phyloP scores from a whole-genome alignment of 352 stramenopile genomes.

The Phytophthora rubi region DNA sequence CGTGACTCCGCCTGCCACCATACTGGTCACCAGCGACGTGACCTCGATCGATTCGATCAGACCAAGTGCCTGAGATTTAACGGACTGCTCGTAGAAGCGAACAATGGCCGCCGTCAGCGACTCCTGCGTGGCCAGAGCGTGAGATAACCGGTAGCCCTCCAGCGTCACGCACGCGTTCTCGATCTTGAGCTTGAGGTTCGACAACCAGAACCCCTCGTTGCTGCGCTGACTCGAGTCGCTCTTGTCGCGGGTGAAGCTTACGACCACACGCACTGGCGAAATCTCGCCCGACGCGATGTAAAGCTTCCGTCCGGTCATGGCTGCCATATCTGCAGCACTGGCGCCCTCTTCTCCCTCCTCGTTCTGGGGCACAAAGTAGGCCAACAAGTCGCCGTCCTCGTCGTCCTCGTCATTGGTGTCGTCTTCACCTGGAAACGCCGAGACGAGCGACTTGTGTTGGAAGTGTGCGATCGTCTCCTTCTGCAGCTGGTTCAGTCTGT shows the following conservation, averaged over 20 bases:
- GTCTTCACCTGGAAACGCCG: slow-evolving; percentile 45
- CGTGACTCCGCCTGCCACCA: slow-evolving; percentile 78
- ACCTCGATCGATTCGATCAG: slow-evolving; percentile 89
- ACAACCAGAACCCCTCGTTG: slow-evolving; percentile 74
- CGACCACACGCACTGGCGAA: slow-evolving; percentile 69
- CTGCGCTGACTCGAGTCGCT: slow-evolving; percentile 43
- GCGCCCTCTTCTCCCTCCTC: slow-evolving; percentile 45
- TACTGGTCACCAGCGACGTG: slow-evolving; percentile 83
- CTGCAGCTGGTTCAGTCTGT: slow-evolving; percentile 65
- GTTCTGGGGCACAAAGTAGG: slow-evolving; percentile 66
- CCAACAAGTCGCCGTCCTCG: slow-evolving; percentile 61
- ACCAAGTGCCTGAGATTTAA: slow-evolving; percentile 83
- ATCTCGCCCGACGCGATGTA: slow-evolving; percentile 80
- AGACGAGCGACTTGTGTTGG: slow-evolving; percentile 61
- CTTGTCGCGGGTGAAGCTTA: slow-evolving; percentile 83
- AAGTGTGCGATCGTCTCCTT: slow-evolving; percentile 78
- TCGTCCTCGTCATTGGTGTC: slow-evolving; percentile 31
- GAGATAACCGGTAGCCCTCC: slow-evolving; percentile 64
- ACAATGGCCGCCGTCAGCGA: slow-evolving; percentile 67
- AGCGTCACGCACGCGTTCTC: slow-evolving; percentile 85
- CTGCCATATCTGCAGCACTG: slow-evolving; percentile 51
- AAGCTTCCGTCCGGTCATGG: slow-evolving; percentile 78
- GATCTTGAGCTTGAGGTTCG: slow-evolving; percentile 87
- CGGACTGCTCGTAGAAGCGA: slow-evolving; percentile 81
- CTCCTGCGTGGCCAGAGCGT: slow-evolving; percentile 80